Evolutionary conservation across 352 stramenopile genomes (phyloP), one percentile per base, ranked within the genome.

Genomic region (Globisporangium middletonii): DNA sequence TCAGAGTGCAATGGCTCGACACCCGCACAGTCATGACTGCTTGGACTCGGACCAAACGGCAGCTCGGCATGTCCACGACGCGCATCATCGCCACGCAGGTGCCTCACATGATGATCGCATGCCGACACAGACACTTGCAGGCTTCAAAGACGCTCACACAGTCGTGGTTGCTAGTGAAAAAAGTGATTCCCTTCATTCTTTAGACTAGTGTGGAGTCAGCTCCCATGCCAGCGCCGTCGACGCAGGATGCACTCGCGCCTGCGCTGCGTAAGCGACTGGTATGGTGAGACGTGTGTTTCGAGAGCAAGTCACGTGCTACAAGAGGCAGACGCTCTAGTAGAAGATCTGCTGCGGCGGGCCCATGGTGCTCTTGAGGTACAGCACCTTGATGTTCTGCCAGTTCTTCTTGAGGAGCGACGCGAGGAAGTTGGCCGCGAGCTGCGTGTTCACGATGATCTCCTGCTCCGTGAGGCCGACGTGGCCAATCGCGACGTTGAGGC

Each of bases 361-460:
- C 97, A 99, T 99, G 65, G 97, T 99, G 60, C 75, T 96, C 94
- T 99, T 99, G 69, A 99, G 90, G 92, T 98, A 99, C 59, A 99
- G 90, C 63, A 98, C 90, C 75, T 98, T 98, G 87, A 99, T 99
- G 88, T 99, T 99, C 79, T 99, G 97, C 97, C 97, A 99, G 85
- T 99, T 97, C 93, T 99, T 99, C 94, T 99, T 99, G 6, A 99
- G 81, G 55, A 99, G 84, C 69, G 93, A 99, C 16, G 97, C 97
- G 49, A 99, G 77, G 76, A 99, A 99, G 94, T 99, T 99, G 56
- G 96, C 88, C 63, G 96, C 91, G 62, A 99, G 75, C 75, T 99
- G 92, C 45, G 97, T 97, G 91, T 99, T 99, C 57, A 98, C 92
- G 65, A 97, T 78, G 62, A 99, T 98, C 69, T 99, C 82, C 68